Conservation (phyloP, 2,329 filamentous ascomycete species). For the Phyllosticta citrichinensis region DNA sequence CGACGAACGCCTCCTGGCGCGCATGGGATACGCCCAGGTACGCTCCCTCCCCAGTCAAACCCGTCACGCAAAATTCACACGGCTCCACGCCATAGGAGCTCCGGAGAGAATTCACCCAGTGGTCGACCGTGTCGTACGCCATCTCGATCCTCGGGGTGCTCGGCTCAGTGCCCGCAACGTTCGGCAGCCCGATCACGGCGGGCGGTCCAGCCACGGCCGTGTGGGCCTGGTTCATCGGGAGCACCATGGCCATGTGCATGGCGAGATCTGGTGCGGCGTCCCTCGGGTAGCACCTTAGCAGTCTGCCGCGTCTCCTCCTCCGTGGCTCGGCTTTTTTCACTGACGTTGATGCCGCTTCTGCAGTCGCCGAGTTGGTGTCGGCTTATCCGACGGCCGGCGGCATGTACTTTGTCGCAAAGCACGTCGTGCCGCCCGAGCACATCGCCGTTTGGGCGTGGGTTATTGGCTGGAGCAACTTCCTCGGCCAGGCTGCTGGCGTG, state of each 20-base stretch:
- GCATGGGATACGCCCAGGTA: constrained; percentile 55
- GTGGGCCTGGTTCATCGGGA: constrained; percentile 57
- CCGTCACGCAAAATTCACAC: neutral
- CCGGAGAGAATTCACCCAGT: constrained; percentile 53
- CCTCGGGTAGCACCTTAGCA: no score
- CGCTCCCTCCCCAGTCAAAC: constrained; percentile 8
- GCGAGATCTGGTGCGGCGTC: constrained; percentile 42
- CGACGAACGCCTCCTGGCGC: constrained; percentile 49
- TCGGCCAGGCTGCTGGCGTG: constrained; percentile 54
- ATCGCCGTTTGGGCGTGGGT: constrained; percentile 56
- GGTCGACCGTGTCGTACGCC: constrained; percentile 57
- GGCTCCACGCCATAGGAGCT: constrained; percentile 39
- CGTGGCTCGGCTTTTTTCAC: neutral
- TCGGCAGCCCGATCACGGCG: constrained; percentile 46
- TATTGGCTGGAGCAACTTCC: constrained; percentile 57
- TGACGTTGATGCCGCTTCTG: constrained; percentile 3
- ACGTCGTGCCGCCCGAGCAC: constrained; percentile 51
- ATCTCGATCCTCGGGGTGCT: constrained; percentile 56
- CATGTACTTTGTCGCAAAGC: constrained; percentile 60
- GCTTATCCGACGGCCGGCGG: constrained; percentile 54
- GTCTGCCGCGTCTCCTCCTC: neutral
- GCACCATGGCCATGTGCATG: constrained; percentile 54
- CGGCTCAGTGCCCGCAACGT: constrained; percentile 56
- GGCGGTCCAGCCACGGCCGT: constrained; percentile 55
- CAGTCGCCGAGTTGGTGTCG: constrained; percentile 55